These are phyloP conservation scores for Candida rishiriensis DNA, from an alignment of 805 yeast species.

Conservation along the genomic window DNA sequence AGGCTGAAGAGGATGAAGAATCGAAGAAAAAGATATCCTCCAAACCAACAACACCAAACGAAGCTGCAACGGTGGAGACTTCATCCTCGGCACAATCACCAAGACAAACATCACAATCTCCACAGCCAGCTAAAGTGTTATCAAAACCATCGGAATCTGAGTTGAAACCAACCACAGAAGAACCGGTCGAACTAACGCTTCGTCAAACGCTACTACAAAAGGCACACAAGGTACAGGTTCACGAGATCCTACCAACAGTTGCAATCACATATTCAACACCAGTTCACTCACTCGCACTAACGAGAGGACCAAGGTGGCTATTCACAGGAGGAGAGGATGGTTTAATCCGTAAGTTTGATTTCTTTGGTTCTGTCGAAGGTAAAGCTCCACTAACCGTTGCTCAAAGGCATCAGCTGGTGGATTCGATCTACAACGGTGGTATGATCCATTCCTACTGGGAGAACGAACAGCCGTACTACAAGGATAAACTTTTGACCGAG, in stretches of 20 bases:
- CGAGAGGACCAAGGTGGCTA: constrained; percentile 79
- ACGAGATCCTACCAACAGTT: constrained; percentile 77
- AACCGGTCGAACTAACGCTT: constrained; percentile 5
- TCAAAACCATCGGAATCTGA: constrained; percentile 9
- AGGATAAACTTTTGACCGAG: constrained; percentile 31
- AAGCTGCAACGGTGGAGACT: neutral
- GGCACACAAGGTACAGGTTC: constrained; percentile 47
- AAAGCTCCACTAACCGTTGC: constrained; percentile 83
- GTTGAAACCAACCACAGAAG: constrained; percentile 4
- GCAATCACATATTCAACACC: constrained; percentile 82
- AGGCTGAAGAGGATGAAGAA: constrained; percentile 18
- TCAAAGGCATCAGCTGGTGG: constrained; percentile 85
- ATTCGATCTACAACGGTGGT: constrained; percentile 81
- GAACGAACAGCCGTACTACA: constrained; percentile 78
- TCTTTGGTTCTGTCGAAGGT: constrained; percentile 80
- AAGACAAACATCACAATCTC: constrained; percentile 13
- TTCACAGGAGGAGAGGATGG: constrained; percentile 98
- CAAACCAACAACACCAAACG: constrained; percentile 1
- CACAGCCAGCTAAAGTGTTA: constrained; percentile 5
- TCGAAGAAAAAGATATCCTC: constrained; percentile 9
- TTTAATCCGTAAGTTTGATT: constrained; percentile 83
- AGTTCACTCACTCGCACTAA: constrained; percentile 71
- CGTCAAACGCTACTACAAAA: constrained; percentile 31
- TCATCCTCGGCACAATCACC: neutral
- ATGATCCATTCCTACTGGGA: constrained; percentile 87